Evolutionary conservation across 2,329 filamentous ascomycete species (phyloP), one percentile per base, ranked within the genome.

Genomic region (Aspergillus fumigatus): DNA sequence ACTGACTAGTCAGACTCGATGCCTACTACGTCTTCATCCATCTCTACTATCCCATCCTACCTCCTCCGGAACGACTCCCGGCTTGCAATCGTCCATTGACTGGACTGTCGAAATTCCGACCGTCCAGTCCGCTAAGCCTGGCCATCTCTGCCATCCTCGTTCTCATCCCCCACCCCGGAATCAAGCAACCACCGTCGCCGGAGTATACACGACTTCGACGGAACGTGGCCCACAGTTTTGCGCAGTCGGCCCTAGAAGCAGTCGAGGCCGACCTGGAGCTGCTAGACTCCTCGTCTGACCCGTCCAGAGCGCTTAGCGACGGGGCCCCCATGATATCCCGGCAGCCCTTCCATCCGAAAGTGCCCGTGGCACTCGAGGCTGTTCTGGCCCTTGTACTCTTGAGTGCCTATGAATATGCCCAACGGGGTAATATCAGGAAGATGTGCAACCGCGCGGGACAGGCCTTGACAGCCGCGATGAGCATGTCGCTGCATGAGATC

Each of bases 1-100:
- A 45, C 27, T 61, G 26, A 55, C 38, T 14, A 23, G 6, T 45
- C 48, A 71, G 68, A 53, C 51, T 70, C 40, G 61, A 69, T 40
- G 68, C 66, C 1, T 71, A 71, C 49, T 71, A 71, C 45, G 62
- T 67, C 38, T 71, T 67, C 51, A 66, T 71, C 52, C 68, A 71
- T 48, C 57, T 60, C 3, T 71, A 64, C 51, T 68, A 67, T 52
- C 68, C 68, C 5, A 64, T 70, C 4, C 50, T 71, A 4, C 68
- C 68, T 3, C 65, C 67, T 11, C 62, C 65, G 0, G 57, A 55
- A 23, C 50, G 50, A 10, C 43, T 57, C 6, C 60, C 59, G 11
- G 52, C 61, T 1, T 53, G 49, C 17, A 58, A 65, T 54, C 51
- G 60, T 50, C 60, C 64, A 17, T 2, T 40, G 54, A n/a, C 26